Conservation (phyloP, 2,329 filamentous ascomycete species). For the Fusarium goolgardi region DNA sequence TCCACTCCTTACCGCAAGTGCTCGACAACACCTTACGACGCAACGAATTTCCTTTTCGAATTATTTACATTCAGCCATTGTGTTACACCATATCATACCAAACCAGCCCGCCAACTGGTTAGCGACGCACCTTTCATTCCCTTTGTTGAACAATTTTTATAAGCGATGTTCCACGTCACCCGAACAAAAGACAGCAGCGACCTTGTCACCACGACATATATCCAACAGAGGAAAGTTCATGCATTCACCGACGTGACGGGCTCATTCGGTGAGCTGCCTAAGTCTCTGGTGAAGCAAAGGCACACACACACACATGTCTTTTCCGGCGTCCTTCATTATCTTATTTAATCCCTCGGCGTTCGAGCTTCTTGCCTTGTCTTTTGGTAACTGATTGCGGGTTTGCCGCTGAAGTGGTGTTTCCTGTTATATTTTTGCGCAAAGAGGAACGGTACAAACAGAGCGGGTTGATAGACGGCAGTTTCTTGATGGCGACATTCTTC, state of each 20-base stretch:
- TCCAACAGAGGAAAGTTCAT: conserved; percentile 19
- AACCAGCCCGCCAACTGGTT: conserved; percentile 43
- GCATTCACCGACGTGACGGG: conserved; percentile 35
- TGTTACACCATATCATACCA: conserved; percentile 44
- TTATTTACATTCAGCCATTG: conserved; percentile 48
- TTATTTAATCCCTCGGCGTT: conserved; percentile 47
- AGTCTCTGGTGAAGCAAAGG: conserved; percentile 21
- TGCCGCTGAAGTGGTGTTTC: conserved; percentile 20
- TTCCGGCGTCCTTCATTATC: conserved; percentile 31
- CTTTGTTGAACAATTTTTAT: conserved; percentile 41
- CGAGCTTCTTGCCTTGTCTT: conserved; percentile 28
- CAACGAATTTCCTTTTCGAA: conserved; percentile 49
- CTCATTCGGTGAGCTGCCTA: conserved; percentile 30
- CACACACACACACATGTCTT: conserved; percentile 13
- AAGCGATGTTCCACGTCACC: conserved; percentile 35
- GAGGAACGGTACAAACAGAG: conserved; percentile 16
- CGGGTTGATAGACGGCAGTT: conserved; percentile 27
- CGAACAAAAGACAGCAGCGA: conserved; percentile 26
- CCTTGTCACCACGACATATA: conserved; percentile 32
- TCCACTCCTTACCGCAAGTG: conserved; percentile 29
- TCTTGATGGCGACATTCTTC: conserved; percentile 15
- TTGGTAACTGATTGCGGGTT: conserved; percentile 20
- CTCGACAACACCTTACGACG: conserved; percentile 45
- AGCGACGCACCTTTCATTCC: conserved; percentile 46
- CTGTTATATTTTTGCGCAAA: conserved; percentile 25